phyloP scores from a whole-genome alignment of 2,329 filamentous ascomycete genomes.

The Colletotrichum cordylinicola region DNA sequence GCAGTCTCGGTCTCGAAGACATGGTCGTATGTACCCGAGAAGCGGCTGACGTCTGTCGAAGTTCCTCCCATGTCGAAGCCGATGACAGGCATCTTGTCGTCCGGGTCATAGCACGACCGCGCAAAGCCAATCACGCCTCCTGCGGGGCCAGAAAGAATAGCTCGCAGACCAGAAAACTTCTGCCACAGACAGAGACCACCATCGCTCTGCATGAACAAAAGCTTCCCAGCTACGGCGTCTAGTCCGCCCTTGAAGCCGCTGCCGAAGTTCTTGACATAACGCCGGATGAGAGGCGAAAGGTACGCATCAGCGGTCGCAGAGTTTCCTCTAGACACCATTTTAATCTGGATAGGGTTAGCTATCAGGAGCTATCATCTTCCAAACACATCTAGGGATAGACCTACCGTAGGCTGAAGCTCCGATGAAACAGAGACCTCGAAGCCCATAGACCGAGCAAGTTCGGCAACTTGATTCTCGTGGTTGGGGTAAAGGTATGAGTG shows the following conservation, averaged over 20 bases:
- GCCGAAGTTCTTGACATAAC: slow-evolving; percentile 71
- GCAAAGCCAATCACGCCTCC: slow-evolving; percentile 77
- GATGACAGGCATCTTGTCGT: slow-evolving; percentile 69
- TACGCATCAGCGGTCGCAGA: slow-evolving; percentile 76
- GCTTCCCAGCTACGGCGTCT: slow-evolving; percentile 55
- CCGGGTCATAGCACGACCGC: slow-evolving; percentile 68
- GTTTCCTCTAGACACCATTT: slow-evolving; percentile 69
- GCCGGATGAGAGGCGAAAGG: slow-evolving; percentile 71
- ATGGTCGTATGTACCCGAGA: slow-evolving; percentile 73
- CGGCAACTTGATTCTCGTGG: slow-evolving; percentile 52
- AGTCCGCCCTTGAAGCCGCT: slow-evolving; percentile 66
- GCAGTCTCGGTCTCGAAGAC: slow-evolving; percentile 76
- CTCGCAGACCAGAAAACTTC: slow-evolving; percentile 68
- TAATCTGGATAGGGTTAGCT: slow-evolving; percentile 48
- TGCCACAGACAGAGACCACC: slow-evolving; percentile 52
- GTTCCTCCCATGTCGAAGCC: slow-evolving; percentile 62
- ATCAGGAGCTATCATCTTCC: accelerated
- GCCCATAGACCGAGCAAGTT: slow-evolving; percentile 57
- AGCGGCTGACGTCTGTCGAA: slow-evolving; percentile 74
- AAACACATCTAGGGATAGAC: slow-evolving; percentile 52
- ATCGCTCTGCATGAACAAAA: slow-evolving; percentile 65
- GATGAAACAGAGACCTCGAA: slow-evolving; percentile 62
- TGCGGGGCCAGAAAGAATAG: slow-evolving; percentile 71
- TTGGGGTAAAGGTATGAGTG: slow-evolving; percentile 71
- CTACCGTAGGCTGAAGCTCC: slow-evolving; percentile 70